Conservation (phyloP, 2,329 filamentous ascomycete species). For the Hypoxylon sp. region DNA sequence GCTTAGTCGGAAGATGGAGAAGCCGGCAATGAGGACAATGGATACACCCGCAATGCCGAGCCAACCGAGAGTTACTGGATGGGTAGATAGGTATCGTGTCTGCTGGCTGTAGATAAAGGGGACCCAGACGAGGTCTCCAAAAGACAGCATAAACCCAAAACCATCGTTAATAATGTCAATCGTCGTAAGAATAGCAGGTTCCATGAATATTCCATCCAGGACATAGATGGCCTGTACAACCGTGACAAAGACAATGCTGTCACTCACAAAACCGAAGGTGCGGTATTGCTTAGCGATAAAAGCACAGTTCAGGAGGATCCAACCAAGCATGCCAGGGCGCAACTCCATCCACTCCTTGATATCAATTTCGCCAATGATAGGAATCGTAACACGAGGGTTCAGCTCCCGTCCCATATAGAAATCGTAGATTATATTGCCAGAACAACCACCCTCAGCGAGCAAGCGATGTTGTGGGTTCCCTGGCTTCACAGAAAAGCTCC, state of each 20-base stretch:
- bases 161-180: constrained; percentile 96
- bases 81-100: constrained; percentile 84
- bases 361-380: constrained; percentile 86
- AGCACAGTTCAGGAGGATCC: constrained; percentile 87
- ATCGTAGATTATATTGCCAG: constrained; percentile 90
- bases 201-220: constrained; percentile 88
- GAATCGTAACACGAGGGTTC: constrained; percentile 86
- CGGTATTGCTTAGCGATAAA: constrained; percentile 92
- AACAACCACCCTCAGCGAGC: constrained; percentile 84
- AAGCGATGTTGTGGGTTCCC: constrained; percentile 80
- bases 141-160: constrained; percentile 94
- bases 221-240: constrained; percentile 85
- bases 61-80: constrained; percentile 84
- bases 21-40: constrained; percentile 79
- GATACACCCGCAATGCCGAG: constrained; percentile 75
- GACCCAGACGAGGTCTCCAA: constrained; percentile 93
- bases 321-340: constrained; percentile 91
- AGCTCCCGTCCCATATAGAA: constrained; percentile 98
- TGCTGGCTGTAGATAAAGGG: constrained; percentile 91
- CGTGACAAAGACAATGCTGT: constrained; percentile 86
- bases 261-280: constrained; percentile 84
- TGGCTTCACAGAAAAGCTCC: constrained; percentile 85
- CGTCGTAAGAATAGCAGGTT: constrained; percentile 89
- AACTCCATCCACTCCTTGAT: constrained; percentile 93
- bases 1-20: constrained; percentile 91